Conservation (phyloP, 2,329 filamentous ascomycete species). For the Podosphaera aphanis region DNA sequence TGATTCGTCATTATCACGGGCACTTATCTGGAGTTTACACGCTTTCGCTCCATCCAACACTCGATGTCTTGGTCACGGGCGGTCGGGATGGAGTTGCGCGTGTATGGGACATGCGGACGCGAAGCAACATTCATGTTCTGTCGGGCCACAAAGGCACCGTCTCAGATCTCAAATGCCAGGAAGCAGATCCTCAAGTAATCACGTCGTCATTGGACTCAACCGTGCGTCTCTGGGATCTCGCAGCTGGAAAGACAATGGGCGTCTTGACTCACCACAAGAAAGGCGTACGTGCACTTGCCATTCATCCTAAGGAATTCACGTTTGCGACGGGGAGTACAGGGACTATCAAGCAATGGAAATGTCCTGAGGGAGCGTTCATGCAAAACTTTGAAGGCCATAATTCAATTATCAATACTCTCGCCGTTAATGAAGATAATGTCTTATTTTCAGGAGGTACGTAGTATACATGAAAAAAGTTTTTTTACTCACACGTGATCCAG, state of each 20-base stretch:
- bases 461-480: neutral
- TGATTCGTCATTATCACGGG: constrained; percentile 92
- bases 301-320: constrained; percentile 83
- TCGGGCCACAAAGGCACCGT: constrained; percentile 80
- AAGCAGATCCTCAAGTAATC: constrained; percentile 89
- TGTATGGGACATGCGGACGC: constrained; percentile 96
- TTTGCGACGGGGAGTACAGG: constrained; percentile 82
- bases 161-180: constrained; percentile 73
- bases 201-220: constrained; percentile 80
- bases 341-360: constrained; percentile 98
- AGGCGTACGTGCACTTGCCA: constrained; percentile 62
- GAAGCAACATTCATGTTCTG: constrained; percentile 86
- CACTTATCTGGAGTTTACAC: constrained; percentile 93
- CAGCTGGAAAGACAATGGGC: constrained; percentile 86
- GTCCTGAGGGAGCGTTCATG: constrained; percentile 94
- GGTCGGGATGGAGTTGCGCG: constrained; percentile 82
- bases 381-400: constrained; percentile 97
- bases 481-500: constrained; percentile 13
- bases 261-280: constrained; percentile 97
- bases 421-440: constrained; percentile 86
- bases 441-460: constrained; percentile 56
- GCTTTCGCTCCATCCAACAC: constrained; percentile 71
- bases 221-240: constrained; percentile 82
- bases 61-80: constrained; percentile 86
- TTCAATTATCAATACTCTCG: constrained; percentile 79